Evolutionary conservation across 331 rosid genomes (phyloP), one percentile per base, ranked within the genome.

Genomic region (Quercus phellos): DNA sequence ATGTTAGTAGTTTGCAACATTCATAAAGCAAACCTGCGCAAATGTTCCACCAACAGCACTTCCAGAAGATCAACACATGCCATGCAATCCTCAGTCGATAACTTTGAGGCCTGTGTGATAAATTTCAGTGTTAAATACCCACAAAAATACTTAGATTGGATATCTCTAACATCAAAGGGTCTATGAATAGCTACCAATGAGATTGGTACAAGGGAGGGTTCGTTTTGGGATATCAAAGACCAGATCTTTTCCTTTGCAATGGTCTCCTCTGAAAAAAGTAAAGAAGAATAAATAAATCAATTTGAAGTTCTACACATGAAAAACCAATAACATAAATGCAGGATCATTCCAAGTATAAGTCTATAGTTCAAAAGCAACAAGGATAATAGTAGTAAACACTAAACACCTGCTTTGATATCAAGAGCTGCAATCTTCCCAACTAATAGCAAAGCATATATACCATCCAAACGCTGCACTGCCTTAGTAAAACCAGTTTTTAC

Each of bases 401-500:
- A 75, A 42, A 72, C 84, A 92, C 99, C 99, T 84, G 99, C 97
- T 92, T 87, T 95, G 59, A 95, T 87, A 89, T 95, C 99, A 81
- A 92, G 85, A 19, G 96, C 87, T 13, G 97, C 90, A 76, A 95
- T 85, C 88, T 90, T 91, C 51, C 88, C 93, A 59, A 91, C 97
- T 78, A 95, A 81, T 29, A 91, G 84, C 84, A 94, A 85, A 53
- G 99, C 99, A 90, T 87, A 94, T 74, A 90, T 79, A 53, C 99
- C 99, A 88, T 94, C 99, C 87, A 92, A 86, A 26, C 97, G 99
- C 82, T 90, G 99, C 77, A 84, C 97, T 18, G 90, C 90, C 85
- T 92, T 94, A 21, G 96, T 92, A 83, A 89, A 94, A 82, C 99
- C 97, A 79, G 98, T 90, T 90, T 92, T 94, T 72, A 92, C 94